Evolutionary conservation across 805 yeast genomes (phyloP).

Genomic region (Candida verbasci): DNA sequence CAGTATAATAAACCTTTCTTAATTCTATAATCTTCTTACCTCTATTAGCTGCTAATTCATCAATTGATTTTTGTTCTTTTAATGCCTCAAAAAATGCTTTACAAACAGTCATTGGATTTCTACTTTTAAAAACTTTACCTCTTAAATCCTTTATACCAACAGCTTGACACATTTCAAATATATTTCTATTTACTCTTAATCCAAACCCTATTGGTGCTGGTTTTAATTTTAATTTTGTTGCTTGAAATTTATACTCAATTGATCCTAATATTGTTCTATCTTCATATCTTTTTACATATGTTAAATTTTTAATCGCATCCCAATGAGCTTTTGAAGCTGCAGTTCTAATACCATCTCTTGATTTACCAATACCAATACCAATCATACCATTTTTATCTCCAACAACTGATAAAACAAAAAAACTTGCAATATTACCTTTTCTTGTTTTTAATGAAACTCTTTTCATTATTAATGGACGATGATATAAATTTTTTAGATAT

Average conservation of each 20-base stretch:
- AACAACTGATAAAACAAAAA: slow-evolving; percentile 80
- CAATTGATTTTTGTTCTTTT: slow-evolving; percentile 71
- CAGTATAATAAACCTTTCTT: slow-evolving; percentile 80
- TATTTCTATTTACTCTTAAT: slow-evolving; percentile 81
- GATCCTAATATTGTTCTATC: slow-evolving; percentile 87
- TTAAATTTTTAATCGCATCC: slow-evolving; percentile 86
- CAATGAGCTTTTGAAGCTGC: slow-evolving; percentile 85
- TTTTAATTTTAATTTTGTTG: slow-evolving; percentile 74
- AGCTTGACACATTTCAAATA: slow-evolving; percentile 85
- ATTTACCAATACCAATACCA: slow-evolving; percentile 94
- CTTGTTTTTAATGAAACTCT: slow-evolving; percentile 88
- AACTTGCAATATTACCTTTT: slow-evolving; percentile 82
- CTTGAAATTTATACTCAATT: slow-evolving; percentile 78
- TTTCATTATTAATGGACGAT: slow-evolving; percentile 67
- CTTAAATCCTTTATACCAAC: slow-evolving; percentile 93
- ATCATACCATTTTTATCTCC: slow-evolving; percentile 93
- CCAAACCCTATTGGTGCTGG: slow-evolving; percentile 94
- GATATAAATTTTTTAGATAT: slow-evolving; percentile 57
- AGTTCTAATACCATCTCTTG: slow-evolving; percentile 65
- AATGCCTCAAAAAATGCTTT: slow-evolving; percentile 88
- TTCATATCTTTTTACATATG: slow-evolving; percentile 80
- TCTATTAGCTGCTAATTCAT: slow-evolving; percentile 83
- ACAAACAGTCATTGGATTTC: slow-evolving; percentile 92
- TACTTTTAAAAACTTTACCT: slow-evolving; percentile 86
- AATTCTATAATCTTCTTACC: slow-evolving; percentile 95